These are phyloP conservation scores for Xanthoceras sorbifolium DNA, from an alignment of 345 rosid species.

Conservation along the genomic window DNA sequence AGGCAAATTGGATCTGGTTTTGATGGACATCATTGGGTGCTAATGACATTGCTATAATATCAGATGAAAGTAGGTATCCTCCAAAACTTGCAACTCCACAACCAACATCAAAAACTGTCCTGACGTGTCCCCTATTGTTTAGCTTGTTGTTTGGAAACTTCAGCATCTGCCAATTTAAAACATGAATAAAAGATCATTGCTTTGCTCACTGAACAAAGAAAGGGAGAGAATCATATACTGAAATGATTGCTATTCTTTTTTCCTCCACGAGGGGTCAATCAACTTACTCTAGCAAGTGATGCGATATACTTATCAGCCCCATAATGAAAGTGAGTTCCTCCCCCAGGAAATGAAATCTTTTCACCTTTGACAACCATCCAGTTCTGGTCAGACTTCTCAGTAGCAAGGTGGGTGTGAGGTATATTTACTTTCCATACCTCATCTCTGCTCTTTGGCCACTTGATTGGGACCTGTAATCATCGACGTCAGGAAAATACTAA, in stretches of 20 bases:
- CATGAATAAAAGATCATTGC: not conserved
- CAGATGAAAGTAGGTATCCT: constrained; percentile 40
- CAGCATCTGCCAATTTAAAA: constrained; percentile 36
- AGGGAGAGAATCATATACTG: not conserved
- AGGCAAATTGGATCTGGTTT: constrained; percentile 49
- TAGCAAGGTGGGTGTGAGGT: constrained; percentile 54
- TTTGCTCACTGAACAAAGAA: not conserved
- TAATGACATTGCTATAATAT: constrained; percentile 38
- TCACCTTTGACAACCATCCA: constrained; percentile 52
- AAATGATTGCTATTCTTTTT: not conserved
- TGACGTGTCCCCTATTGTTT: constrained; percentile 39
- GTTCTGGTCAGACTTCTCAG: constrained; percentile 60
- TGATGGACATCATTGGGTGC: constrained; percentile 54
- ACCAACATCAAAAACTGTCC: constrained; percentile 49
- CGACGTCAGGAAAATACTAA: not conserved
- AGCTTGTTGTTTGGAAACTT: constrained; percentile 35
- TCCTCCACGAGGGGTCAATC: not conserved
- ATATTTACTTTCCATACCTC: constrained; percentile 52
- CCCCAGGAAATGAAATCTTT: constrained; percentile 52
- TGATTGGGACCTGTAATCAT: constrained; percentile 38
- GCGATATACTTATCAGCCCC: constrained; percentile 52
- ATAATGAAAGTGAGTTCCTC: constrained; percentile 58
- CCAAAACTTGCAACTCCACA: constrained; percentile 51
- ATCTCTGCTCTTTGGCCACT: constrained; percentile 51
- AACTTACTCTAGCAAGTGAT: constrained; percentile 6